Percentiles rank a stretch among this genome's conserved stretches.
Conservation (phyloP, 2,329 filamentous ascomycete genomes). For the Neocatenulostroma microsporum region DNA sequence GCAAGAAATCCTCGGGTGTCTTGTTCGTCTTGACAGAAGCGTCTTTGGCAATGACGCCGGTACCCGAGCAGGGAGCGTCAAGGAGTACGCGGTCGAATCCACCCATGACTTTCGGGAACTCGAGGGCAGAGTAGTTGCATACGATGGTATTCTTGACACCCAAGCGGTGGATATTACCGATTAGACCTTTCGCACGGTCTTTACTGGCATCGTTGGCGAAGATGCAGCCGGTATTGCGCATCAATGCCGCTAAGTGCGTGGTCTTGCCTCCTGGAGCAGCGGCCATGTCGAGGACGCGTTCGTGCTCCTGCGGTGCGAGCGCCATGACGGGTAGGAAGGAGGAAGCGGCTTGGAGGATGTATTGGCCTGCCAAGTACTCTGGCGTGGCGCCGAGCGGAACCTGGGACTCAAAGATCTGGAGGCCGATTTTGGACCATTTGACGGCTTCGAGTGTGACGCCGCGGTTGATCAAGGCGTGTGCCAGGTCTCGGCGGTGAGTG, state of each 20-base stretch:
- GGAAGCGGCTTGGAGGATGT: constrained; percentile 93
- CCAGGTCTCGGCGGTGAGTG: constrained; percentile 67
- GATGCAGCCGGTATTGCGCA: constrained; percentile 94
- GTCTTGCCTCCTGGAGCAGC: constrained; percentile 94
- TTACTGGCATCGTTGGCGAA: constrained; percentile 98
- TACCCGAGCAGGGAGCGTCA: constrained; percentile 92
- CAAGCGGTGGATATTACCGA: constrained; percentile 93
- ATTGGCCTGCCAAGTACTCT: constrained; percentile 94
- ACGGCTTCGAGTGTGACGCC: constrained; percentile 94
- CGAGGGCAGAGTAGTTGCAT: constrained; percentile 88
- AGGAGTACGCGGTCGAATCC: constrained; percentile 93
- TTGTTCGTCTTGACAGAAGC: constrained; percentile 97
- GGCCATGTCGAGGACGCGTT: constrained; percentile 90
- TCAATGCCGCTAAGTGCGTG: constrained; percentile 89
- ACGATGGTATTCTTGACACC: constrained; percentile 92
- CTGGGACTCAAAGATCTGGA: constrained; percentile 90
- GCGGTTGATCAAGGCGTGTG: constrained; percentile 88
- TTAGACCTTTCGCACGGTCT: constrained; percentile 86
- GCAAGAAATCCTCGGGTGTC: constrained; percentile 88
- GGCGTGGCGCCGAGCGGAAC: constrained; percentile 88
- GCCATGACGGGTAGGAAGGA: constrained; percentile 98
- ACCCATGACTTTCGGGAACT: constrained; percentile 89
- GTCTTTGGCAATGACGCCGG: constrained; percentile 96
- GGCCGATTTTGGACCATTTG: constrained; percentile 96
- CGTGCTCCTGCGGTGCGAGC: constrained; percentile 83